Evolutionary conservation across 176 grass and related monocot genomes (phyloP), one percentile per base, ranked within the genome.

Genomic region (Saccharum officinarum): DNA sequence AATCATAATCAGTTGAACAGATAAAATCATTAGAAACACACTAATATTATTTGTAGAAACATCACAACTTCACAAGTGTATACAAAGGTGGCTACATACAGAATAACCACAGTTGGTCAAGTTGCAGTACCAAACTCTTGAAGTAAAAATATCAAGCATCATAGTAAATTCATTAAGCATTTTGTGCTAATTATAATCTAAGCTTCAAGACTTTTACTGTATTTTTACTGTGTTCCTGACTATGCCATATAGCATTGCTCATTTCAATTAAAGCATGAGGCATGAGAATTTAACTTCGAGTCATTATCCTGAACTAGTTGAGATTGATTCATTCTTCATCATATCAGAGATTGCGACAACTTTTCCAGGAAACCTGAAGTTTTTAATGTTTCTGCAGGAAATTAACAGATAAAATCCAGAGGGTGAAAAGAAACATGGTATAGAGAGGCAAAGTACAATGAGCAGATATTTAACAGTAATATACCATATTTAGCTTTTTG

Each of bases 401-500:
- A 75, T 84, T 79, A 55, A 83, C 47, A 80, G 50, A 52, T 17
- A 57, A 74, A 83, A 40, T 87, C 23, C 0, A 31, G 23, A 79
- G 17, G 62, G 11, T 76, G 26, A 36, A 25, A 23, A 83, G 68
- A 12, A 69, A 75, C 8, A 83, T 80, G 14, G 36, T 41, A 86
- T 83, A 65, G 55, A 80, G 26, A 79, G 7, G 55, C 47, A 84
- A 69, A 65, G 17, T 74, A 55, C 60, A 73, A 46, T 55, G 78
- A 33, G 80, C 30, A 79, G 18, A 77, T 74, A 60, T 68, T 49
- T 65, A 69, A 75, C 18, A 14, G 22, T 30, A 26, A 69, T 62
- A 26, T 89, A 98, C 96, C 86, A 78, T 87, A 90, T 98, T 98
- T 88, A 98, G 80, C 83, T 95, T 98, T 72, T 98, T 98, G 67